phyloP scores from a whole-genome alignment of 768 basidiomycete species.

The Kwoniella sp. region DNA sequence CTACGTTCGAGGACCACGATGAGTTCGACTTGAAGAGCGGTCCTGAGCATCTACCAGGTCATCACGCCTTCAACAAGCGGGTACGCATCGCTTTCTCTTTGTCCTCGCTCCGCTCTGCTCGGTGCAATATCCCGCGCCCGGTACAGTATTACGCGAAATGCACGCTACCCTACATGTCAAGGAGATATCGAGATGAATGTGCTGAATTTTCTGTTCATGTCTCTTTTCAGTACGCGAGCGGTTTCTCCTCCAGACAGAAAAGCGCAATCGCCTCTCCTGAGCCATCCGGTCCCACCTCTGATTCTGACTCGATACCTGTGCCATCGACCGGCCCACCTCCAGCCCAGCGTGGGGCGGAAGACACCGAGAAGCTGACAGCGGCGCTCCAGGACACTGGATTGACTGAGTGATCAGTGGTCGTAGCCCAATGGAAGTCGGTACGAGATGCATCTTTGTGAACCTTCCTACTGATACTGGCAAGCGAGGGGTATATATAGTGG shows the following conservation, averaged over 20 bases:
- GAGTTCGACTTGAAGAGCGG: slow-evolving; percentile 52
- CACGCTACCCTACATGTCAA: neutral
- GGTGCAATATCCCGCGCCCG: too few species aligned
- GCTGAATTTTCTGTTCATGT: too few species aligned
- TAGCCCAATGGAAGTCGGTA: neutral
- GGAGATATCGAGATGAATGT: too few species aligned
- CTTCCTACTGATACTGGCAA: too few species aligned
- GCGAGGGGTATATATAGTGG: neutral
- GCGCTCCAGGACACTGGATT: slow-evolving; percentile 1
- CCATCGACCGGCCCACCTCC: neutral
- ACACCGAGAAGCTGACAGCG: neutral
- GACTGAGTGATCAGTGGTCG: neutral
- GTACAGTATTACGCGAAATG: neutral
- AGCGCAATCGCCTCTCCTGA: slow-evolving; percentile 1
- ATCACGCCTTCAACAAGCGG: slow-evolving; percentile 83
- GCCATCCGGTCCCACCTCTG: neutral
- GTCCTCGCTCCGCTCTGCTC: neutral
- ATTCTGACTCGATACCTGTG: neutral
- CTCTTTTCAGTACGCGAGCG: slow-evolving; percentile 12
- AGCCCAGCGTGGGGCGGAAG: neutral
- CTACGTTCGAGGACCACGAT: slow-evolving; percentile 38
- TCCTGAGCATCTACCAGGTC: slow-evolving; percentile 66
- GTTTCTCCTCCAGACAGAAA: slow-evolving; percentile 13
- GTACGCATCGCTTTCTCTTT: slow-evolving; percentile 19
- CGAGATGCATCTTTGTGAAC: neutral